phyloP scores from a whole-genome alignment of 2,329 filamentous ascomycete genomes.

The Penicillium oxalicum region DNA sequence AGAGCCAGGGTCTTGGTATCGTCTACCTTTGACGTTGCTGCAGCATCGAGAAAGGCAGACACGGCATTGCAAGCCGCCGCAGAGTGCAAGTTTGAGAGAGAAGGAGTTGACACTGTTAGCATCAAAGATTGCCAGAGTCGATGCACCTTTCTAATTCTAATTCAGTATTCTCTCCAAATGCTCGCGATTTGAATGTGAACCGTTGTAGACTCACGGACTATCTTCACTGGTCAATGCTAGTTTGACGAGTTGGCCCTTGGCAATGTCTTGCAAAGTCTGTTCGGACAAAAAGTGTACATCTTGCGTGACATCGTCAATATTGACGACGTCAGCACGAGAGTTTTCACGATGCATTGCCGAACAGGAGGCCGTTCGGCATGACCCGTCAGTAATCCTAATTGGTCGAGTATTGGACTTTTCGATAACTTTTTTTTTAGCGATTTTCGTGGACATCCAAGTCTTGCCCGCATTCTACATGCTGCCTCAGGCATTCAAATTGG shows the following conservation, averaged over 20 bases:
- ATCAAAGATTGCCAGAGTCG: constrained; percentile 37
- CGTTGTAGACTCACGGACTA: constrained; percentile 24
- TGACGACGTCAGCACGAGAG: constrained; percentile 8
- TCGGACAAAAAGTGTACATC: constrained; percentile 33
- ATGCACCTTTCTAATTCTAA: constrained; percentile 25
- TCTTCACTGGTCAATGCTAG: constrained; percentile 29
- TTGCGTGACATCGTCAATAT: constrained; percentile 30
- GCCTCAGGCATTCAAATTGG: constrained; percentile 20
- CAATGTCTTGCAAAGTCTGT: constrained; percentile 28
- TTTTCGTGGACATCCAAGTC: constrained; percentile 11
- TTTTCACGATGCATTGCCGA: neutral
- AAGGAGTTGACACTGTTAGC: constrained; percentile 36
- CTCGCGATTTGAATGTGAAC: neutral
- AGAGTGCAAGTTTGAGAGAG: constrained; percentile 36
- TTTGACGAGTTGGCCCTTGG: constrained; percentile 32
- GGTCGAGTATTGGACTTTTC: neutral
- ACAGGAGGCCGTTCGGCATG: constrained; percentile 14
- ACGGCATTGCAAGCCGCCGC: constrained; percentile 41
- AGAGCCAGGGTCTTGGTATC: constrained; percentile 30
- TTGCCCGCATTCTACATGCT: constrained; percentile 23
- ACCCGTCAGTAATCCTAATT: constrained; percentile 20
- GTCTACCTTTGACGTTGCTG: constrained; percentile 26
- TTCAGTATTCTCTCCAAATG: constrained; percentile 3
- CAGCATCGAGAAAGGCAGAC: constrained; percentile 39
- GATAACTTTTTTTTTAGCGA: neutral